Evolutionary conservation across 2,329 filamentous ascomycete genomes (phyloP).

Genomic region (Fusarium napiforme): DNA sequence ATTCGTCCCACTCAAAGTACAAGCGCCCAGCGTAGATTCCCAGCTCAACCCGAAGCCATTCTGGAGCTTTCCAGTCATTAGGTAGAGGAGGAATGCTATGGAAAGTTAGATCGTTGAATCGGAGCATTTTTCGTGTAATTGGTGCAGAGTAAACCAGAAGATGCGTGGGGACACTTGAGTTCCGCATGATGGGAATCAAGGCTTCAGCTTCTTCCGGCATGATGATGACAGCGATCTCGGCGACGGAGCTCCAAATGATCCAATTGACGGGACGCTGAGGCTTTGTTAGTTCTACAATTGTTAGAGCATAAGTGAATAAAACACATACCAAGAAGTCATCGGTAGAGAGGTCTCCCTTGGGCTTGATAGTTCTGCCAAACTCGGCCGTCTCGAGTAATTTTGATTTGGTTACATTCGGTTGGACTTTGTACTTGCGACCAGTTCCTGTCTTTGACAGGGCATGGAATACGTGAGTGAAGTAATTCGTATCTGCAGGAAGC

Average conservation of each 20-base stretch:
- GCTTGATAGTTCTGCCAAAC: slow-evolving; percentile 40
- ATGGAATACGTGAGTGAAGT: slow-evolving; percentile 53
- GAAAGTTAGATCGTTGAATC: slow-evolving; percentile 66
- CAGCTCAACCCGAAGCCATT: slow-evolving; percentile 66
- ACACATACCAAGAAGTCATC: slow-evolving; percentile 41
- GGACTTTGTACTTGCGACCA: slow-evolving; percentile 50
- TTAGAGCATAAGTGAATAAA: background rate
- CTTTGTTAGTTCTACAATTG: slow-evolving; percentile 5
- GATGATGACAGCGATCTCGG: slow-evolving; percentile 63
- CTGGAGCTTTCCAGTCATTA: slow-evolving; percentile 55
- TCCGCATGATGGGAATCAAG: slow-evolving; percentile 58
- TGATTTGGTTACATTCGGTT: slow-evolving; percentile 31
- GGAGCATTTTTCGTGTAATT: slow-evolving; percentile 58
- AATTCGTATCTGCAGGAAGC: slow-evolving; percentile 50
- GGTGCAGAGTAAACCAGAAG: slow-evolving; percentile 69
- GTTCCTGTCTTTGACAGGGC: slow-evolving; percentile 44
- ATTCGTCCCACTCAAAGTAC: slow-evolving; percentile 66
- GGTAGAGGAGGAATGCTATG: slow-evolving; percentile 64
- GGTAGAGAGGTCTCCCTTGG: slow-evolving; percentile 30
- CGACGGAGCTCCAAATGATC: slow-evolving; percentile 64
- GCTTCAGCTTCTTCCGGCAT: slow-evolving; percentile 71
- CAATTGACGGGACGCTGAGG: slow-evolving; percentile 64
- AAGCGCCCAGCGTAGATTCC: slow-evolving; percentile 70
- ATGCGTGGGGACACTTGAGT: slow-evolving; percentile 11
- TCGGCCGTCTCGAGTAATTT: slow-evolving; percentile 48